Base-by-base conservation (phyloP, 2,329 filamentous ascomycete genomes). In the Neospermospora avenae region DNA sequence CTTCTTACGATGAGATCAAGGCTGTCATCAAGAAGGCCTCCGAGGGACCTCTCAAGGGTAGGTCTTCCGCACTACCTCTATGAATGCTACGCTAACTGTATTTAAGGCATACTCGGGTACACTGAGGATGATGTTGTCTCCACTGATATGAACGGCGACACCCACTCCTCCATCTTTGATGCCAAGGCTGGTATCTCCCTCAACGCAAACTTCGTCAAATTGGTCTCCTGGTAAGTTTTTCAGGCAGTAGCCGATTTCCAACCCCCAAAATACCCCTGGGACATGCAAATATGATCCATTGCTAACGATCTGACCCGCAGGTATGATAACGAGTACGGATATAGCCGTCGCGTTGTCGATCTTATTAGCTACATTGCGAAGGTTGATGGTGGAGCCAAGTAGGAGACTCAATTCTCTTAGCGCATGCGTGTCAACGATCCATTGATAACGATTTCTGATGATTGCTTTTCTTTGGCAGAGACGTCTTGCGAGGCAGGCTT, bases 311-410 rank as follows among this genome's bases (percentile, higher is more conserved):
- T 28, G 4, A 89, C 68, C 20, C 87, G 87, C 74, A 98, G 95
- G 93, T 96, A 96, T 82, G 92, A 96, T 85, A 98, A 98, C 85
- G 93, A 98, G 87, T 97, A 93, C 92, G 95, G 93, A 75, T 98
- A 99, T 89, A 96, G 90, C 79, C 93, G 93, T 83, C 95, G 90
- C 86, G 90, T 93, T 74, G 81, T 93, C 71, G 90, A 95, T 80
- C 89, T 95, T 73, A 76, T 85, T 76, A 81, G 83, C 79, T 89
- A 92, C 83, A 84, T 93, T 73, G 82, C 89, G 78, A 90, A 90
- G 84, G 87, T 88, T 68, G 90, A 93, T 73, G 83, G 75, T 58
- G 67, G 61, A 59, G 55, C 63, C 63, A 68, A 73, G 70, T 72
- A 72, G 67, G 69, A 59, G 45, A 51, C 67, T 67, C 62, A 65